phyloP scores from a whole-genome alignment of 1,284 basidiomycete species.

The Heimioporus retisporus region DNA sequence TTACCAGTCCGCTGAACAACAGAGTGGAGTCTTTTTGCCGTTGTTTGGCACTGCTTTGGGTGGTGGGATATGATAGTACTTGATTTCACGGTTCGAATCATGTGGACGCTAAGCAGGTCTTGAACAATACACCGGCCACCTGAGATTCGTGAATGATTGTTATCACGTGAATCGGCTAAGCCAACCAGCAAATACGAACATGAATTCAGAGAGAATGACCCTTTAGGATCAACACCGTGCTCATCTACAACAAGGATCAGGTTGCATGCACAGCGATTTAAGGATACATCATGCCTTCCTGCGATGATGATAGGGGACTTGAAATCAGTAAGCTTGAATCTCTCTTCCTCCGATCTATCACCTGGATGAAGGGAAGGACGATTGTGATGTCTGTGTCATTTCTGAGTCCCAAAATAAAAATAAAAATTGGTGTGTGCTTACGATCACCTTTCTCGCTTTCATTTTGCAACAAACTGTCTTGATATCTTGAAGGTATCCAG shows the following conservation, averaged over 20 bases:
- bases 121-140: conserved; percentile 49
- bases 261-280: neutral
- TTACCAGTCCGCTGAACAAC: conserved; percentile 55
- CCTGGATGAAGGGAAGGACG: conserved; percentile 58
- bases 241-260: conserved; percentile 26
- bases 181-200: conserved; percentile 31
- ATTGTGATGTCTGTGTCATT: conserved; percentile 59
- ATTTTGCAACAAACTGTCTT: conserved; percentile 48
- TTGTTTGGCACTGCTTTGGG: conserved; percentile 42
- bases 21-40: conserved; percentile 51
- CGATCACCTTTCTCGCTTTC: conserved; percentile 52
- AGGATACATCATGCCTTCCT: conserved; percentile 19
- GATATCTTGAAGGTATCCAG: conserved; percentile 66
- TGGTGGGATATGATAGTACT: conserved; percentile 64
- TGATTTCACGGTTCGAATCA: conserved; percentile 49
- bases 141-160: conserved; percentile 16
- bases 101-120: conserved; percentile 61
- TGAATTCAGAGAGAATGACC: conserved; percentile 33
- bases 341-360: conserved; percentile 10
- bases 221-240: conserved; percentile 42
- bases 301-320: neutral
- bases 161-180: neutral
- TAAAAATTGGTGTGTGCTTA: conserved; percentile 43
- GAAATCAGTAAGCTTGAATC: too few relatives aligned
- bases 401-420: neutral